phyloP scores from a whole-genome alignment of 768 basidiomycete species.

The Mycena indigotica region DNA sequence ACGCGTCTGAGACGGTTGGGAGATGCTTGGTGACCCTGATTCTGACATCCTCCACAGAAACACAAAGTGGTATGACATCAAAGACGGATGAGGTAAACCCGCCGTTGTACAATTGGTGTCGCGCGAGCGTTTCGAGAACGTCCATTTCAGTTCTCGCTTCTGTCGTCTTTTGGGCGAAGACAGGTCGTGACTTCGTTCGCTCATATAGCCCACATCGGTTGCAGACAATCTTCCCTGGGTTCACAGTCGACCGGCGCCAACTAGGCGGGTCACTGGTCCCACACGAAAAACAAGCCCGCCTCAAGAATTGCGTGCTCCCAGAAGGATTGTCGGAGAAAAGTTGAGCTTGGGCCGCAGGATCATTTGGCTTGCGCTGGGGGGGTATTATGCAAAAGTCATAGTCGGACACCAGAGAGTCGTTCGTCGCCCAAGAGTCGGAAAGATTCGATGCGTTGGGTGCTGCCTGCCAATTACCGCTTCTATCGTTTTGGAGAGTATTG shows the following conservation, averaged over 20 bases:
- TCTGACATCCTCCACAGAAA: neutral
- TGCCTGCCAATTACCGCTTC: too few species aligned
- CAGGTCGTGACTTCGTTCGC: neutral
- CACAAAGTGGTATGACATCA: neutral
- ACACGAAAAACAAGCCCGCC: neutral
- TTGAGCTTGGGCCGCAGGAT: too few species aligned
- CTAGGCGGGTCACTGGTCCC: neutral
- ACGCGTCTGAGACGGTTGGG: neutral
- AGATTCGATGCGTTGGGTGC: too few species aligned
- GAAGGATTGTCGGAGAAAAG: too few species aligned
- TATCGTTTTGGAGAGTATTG: too few species aligned
- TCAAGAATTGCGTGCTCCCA: neutral
- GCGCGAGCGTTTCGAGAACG: neutral
- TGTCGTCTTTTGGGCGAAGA: neutral
- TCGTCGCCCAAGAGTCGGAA: too few species aligned
- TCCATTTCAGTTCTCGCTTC: neutral
- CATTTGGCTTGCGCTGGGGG: too few species aligned
- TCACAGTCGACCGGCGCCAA: neutral
- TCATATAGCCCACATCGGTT: neutral
- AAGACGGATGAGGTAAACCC: neutral
- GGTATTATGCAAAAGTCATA: too few species aligned
- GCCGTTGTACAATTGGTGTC: neutral
- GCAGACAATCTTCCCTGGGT: neutral
- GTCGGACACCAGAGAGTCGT: too few species aligned
- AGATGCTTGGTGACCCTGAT: neutral